Evolutionary conservation across 2,329 filamentous ascomycete genomes (phyloP), one percentile per base, ranked within the genome.

Genomic region (Beauveria medogensis): DNA sequence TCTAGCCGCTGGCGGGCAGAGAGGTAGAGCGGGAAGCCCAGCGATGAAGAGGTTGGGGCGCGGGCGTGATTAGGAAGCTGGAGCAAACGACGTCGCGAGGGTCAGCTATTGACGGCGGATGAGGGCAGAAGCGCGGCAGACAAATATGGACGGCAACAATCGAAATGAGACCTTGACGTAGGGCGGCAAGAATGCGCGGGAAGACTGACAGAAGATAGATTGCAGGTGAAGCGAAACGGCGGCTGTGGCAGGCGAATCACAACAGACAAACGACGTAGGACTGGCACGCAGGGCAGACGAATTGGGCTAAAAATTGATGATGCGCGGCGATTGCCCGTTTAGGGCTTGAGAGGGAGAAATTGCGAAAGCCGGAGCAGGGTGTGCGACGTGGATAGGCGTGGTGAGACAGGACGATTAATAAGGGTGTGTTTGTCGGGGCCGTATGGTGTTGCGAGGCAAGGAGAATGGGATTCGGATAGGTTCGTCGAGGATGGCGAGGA

Each of bases 291-390:
- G 34, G 30, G 20, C 16, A 28, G 30, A 40, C 34, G 6, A 53
- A 24, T 55, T 48, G 22, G 28, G 40, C 5, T 14, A 52, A 22
- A 20, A 53, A 46, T 20, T n/a, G 34, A 24, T 44, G 51, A 51
- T 37, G 57, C 57, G 58, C 58, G 44, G 43, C 30, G 43, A 28
- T 60, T 60, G 51, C 58, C 58, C 48, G 30, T 22, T 55, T 34
- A 24, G 44, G 58, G 26, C 43, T 37, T 43, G 34, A 43, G 20
- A 62, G 47, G n/a, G 40, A 20, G n/a, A 30, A 61, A 61, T 53
- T 56, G 51, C 34, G 30, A 12, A 55, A 52, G 37, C 40, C 40
- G 26, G 30, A 20, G 24, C 18, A 41, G 46, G 46, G n/a, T 40
- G 52, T 55, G 53, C 48, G 30, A 37, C 34, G 60, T 34, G 55